phyloP scores from a whole-genome alignment of 768 basidiomycete genomes.

The Piloderma croceum region DNA sequence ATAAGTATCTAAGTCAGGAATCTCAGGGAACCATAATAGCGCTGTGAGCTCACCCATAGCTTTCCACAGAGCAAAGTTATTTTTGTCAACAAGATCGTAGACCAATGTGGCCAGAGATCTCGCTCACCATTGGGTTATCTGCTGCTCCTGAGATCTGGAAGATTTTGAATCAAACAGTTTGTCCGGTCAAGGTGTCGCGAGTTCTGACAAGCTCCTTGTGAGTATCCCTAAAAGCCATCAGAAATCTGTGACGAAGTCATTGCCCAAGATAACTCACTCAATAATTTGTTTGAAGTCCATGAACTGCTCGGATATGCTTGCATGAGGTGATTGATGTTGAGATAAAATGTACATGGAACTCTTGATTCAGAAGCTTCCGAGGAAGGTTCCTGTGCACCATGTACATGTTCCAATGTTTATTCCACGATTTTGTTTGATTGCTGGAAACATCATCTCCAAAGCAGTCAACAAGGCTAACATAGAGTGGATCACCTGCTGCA shows the following conservation, averaged over 20 bases:
- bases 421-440: slow-evolving; percentile 39
- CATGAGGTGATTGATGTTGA: slow-evolving; percentile 35
- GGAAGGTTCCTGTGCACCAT: slow-evolving; percentile 33
- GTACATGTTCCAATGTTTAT: slow-evolving; percentile 41
- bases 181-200: too few species aligned
- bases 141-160: too few species aligned
- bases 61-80: slow-evolving; percentile 23
- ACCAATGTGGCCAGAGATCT: too few species aligned
- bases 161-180: too few species aligned
- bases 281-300: slow-evolving; percentile 26
- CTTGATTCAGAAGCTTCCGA: slow-evolving; percentile 28
- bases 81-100: slow-evolving; percentile 24
- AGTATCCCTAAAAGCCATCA: too few species aligned
- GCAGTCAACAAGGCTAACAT: slow-evolving; percentile 4
- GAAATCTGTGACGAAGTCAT: too few species aligned
- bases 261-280: too few species aligned
- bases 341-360: slow-evolving; percentile 33
- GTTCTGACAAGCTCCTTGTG: too few species aligned
- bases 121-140: too few species aligned
- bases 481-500: slow-evolving; percentile 17
- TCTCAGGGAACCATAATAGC: slow-evolving; percentile 38
- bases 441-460: slow-evolving; percentile 41
- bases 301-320: slow-evolving; percentile 34
- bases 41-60: slow-evolving; percentile 30
- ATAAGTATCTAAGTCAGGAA: slow-evolving; percentile 32